phyloP scores from a whole-genome alignment of 2,329 filamentous ascomycete genomes.

The Sporothrix inflata region DNA sequence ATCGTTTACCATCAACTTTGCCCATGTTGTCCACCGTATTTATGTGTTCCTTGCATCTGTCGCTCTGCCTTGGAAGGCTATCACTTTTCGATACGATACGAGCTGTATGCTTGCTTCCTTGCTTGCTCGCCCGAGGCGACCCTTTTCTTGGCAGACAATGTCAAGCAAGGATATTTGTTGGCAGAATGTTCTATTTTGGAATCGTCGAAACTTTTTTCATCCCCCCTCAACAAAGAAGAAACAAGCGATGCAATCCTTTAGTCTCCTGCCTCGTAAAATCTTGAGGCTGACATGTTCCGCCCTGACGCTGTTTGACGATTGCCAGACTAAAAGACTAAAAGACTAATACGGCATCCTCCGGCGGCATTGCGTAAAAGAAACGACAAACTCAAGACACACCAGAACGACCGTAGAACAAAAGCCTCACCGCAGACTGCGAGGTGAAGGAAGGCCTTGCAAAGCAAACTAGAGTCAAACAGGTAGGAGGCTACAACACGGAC shows the following conservation, averaged over 20 bases:
- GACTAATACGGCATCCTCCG: neutral
- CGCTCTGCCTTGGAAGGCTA: neutral
- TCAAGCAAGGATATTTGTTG: too few species aligned
- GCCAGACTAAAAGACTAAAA: neutral
- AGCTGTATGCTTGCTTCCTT: too few species aligned
- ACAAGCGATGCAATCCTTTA: neutral
- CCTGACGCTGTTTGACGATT: neutral
- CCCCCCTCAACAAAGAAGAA: neutral
- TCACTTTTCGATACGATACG: neutral
- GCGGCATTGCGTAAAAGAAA: constrained; percentile 13
- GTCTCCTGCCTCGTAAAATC: neutral
- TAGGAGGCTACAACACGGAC: neutral
- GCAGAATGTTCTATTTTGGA: neutral
- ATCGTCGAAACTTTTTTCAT: neutral
- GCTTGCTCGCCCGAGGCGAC: neutral
- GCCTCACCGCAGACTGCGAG: constrained; percentile 5
- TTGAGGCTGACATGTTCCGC: neutral
- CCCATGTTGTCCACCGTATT: neutral
- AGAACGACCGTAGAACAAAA: neutral
- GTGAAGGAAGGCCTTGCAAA: neutral
- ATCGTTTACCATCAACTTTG: neutral
- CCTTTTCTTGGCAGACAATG: neutral
- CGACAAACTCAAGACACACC: neutral
- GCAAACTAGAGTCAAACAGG: constrained; percentile 16
- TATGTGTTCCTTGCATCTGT: constrained; percentile 6